Evolutionary conservation across 495 filamentous ascomycete genomes (phyloP), one percentile per base, ranked within the genome.

Genomic region (Lasiosphaeria miniovina): DNA sequence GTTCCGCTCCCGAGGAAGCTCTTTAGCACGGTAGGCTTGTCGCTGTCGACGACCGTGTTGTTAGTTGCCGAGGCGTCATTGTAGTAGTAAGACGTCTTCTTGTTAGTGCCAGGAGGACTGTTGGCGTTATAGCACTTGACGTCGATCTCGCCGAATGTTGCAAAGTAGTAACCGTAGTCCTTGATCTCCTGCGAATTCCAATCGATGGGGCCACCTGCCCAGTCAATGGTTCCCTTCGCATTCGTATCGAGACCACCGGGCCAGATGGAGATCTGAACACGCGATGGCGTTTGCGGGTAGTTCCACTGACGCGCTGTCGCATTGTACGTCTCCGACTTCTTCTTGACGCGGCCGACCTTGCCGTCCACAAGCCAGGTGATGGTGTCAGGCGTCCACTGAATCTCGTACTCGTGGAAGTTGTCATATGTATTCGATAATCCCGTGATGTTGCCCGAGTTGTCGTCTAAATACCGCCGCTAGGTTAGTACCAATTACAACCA

Each of bases 251-350:
- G 80, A 66, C 94, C 94, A 62, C 90, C 94, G 59, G 94, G 95
- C 94, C 94, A 98, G 69, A 98, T 84, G 11, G 95, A 98, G 61
- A 98, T 79, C 77, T 97, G 89, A 54, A 98, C 83, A 62, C 94
- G 90, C n/a, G 95, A 73, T 3, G 94, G 94, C 3, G 91, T 96
- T 75, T 97, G 94, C 15, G 94, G 94, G 80, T 83, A 98, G 65
- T 88, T 78, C 84, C 87, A 98, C 66, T 84, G 85, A 72, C 93
- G 89, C 63, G 84, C 67, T 6, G 90, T 96, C 7, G 78, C 76
- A 76, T 98, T 96, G 81, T 84, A 96, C 46, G 95, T 98, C 35
- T 88, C 82, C 9, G 80, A 77, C 68, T 86, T 86, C 68, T 90
- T 82, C 69, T 90, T 76, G 11, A 83, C 86, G 57, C 94, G 93